phyloP scores from a whole-genome alignment of 2,329 filamentous ascomycete species.

The Alternaria hordeiaustralica region DNA sequence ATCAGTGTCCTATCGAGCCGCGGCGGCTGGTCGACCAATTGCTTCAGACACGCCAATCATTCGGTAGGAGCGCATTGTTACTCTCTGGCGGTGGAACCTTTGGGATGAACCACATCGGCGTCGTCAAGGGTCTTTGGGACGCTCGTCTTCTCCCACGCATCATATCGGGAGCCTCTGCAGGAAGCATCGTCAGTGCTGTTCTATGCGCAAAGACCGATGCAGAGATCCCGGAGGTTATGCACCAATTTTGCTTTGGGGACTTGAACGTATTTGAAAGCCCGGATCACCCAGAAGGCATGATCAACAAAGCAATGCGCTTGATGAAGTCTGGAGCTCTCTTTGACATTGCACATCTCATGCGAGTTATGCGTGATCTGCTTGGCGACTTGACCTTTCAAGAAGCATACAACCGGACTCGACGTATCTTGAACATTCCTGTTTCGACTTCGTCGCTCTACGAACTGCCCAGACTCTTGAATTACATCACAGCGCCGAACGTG shows the following conservation, averaged over 20 bases:
- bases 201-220: constrained; percentile 79
- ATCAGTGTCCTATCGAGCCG: constrained; percentile 62
- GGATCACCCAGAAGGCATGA: constrained; percentile 64
- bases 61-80: constrained; percentile 82
- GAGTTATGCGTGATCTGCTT: constrained; percentile 80
- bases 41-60: constrained; percentile 76
- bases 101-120: constrained; percentile 90
- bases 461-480: constrained; percentile 85
- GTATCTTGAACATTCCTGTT: constrained; percentile 93
- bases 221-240: constrained; percentile 73
- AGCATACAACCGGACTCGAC: constrained; percentile 90
- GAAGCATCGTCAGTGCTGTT: constrained; percentile 83
- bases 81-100: constrained; percentile 88
- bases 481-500: constrained; percentile 90
- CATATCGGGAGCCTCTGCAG: constrained; percentile 85
- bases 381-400: constrained; percentile 95
- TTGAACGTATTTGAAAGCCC: constrained; percentile 78
- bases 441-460: constrained; percentile 89
- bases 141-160: constrained; percentile 79
- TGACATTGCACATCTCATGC: constrained; percentile 79
- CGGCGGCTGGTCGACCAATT: constrained; percentile 71
- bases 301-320: constrained; percentile 73
- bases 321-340: constrained; percentile 84
- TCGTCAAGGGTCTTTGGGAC: constrained; percentile 81
- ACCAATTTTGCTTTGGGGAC: constrained; percentile 78